A percentile compares a stretch with the other conserved stretches of the same genome.
Evolutionary conservation across 208 protist genomes (phyloP).

Genomic region (Spongospora subterranea): DNA sequence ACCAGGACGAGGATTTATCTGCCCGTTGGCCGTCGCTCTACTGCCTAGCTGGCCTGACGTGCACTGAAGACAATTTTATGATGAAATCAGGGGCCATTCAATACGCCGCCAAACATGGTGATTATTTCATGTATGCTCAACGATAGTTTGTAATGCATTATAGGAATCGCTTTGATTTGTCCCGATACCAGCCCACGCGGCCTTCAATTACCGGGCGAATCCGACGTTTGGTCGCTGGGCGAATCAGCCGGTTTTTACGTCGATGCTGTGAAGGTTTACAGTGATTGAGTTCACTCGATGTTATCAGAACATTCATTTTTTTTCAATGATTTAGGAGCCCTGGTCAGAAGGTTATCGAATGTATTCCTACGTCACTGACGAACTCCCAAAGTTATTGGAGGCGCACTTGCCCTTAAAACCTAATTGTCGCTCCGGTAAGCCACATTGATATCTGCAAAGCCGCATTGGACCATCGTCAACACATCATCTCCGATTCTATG

Average conservation of each 20-base stretch:
- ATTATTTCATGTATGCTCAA: no score
- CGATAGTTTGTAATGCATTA: background rate
- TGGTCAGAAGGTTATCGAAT: constrained; percentile 69
- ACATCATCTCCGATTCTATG: no score
- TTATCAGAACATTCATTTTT: background rate
- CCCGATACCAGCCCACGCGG: constrained; percentile 72
- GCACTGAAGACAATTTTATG: constrained; percentile 71
- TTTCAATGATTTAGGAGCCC: constrained; percentile 38
- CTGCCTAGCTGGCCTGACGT: constrained; percentile 62
- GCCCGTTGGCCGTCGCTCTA: constrained; percentile 44
- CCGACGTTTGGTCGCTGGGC: constrained; percentile 69
- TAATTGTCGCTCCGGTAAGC: background rate
- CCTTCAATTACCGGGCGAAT: constrained; percentile 66
- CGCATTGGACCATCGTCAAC: no score
- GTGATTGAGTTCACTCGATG: background rate
- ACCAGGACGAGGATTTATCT: background rate
- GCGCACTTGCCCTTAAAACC: background rate
- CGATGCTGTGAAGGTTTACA: constrained; percentile 61
- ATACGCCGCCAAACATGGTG: constrained; percentile 54
- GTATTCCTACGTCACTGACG: constrained; percentile 70
- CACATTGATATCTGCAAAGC: no score
- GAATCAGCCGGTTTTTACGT: constrained; percentile 71
- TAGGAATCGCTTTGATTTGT: constrained; percentile 63
- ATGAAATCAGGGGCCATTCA: constrained; percentile 64
- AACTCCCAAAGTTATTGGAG: background rate